phyloP scores from a whole-genome alignment of 768 basidiomycete genomes.

The Tylopilus cervinicoccineus region DNA sequence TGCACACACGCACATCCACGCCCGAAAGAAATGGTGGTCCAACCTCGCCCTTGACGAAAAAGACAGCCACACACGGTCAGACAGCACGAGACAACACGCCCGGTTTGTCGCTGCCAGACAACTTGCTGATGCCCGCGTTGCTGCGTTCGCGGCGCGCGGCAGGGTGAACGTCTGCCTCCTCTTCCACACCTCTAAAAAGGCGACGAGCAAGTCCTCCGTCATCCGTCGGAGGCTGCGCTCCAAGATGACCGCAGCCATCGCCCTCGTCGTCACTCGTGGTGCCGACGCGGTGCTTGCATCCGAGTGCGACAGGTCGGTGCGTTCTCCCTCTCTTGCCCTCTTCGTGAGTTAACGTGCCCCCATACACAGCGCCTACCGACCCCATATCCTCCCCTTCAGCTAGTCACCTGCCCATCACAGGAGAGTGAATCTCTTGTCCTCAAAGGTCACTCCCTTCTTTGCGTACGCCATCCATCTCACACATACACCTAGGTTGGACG shows the following conservation, averaged over 20 bases:
- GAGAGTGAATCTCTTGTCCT: constrained; percentile 4
- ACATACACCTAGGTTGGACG: constrained; percentile 20
- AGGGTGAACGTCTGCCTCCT: constrained; percentile 14
- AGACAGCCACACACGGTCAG: background rate
- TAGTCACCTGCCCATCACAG: constrained; percentile 1
- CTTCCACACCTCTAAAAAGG: constrained; percentile 22
- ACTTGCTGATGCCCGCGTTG: constrained; percentile 3
- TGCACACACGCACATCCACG: background rate
- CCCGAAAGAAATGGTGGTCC: background rate
- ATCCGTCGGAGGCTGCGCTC: constrained; percentile 19
- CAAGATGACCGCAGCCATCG: constrained; percentile 19
- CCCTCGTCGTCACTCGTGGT: constrained; percentile 15
- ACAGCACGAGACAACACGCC: background rate
- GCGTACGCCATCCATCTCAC: background rate
- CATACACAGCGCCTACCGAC: background rate
- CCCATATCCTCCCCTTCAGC: constrained; percentile 2
- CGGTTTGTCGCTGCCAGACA: background rate
- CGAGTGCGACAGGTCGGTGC: background rate
- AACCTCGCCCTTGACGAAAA: background rate
- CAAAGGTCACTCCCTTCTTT: constrained; percentile 14
- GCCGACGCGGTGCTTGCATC: constrained; percentile 4
- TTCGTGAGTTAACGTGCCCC: background rate
- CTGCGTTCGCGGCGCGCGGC: constrained; percentile 7
- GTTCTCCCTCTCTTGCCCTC: background rate
- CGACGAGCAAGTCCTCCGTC: constrained; percentile 22